Base-by-base conservation (phyloP, 2,329 filamentous ascomycete species). In the Neodidymelliopsis sp. region DNA sequence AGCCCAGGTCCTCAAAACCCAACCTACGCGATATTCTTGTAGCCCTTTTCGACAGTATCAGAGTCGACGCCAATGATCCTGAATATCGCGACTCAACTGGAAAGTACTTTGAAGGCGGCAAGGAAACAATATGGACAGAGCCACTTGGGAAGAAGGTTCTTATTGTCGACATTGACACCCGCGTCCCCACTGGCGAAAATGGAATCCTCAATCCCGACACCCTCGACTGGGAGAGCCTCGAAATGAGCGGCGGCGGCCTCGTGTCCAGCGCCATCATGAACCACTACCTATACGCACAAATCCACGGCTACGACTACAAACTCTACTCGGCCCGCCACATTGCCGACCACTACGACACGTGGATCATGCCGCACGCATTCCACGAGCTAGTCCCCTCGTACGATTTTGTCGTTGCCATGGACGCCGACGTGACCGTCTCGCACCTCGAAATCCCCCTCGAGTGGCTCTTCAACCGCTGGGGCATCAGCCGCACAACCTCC, bases 391-490 rank as follows among this genome's bases (percentile, higher is more conserved):
- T 78, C 19, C 62, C 67, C 13, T 48, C 66, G 0, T 75, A 80
- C 61, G 63, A 74, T 4, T 72, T 77, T 7, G 72, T 79, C 19
- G 63, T 80, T 35, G 74, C 76, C 39, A 59, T 79, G 47, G 78
- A 80, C 55, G 72, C 75, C 20, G 78, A 80, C 52, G 74, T 70
- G 20, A 68, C 74, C 6, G 70, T 79, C 39, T 62, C 69, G 1
- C 69, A 78, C 39, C 69, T 74, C 1, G 69, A 77, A 31, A 58
- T 80, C 2, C 77, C 77, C 2, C 48, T 79, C 10, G 78, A 80
- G 60, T 80, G 76, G 74, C 70, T 80, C 12, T 70, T 80, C 57
- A 78, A 77, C 56, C 69, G 75, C 30, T 80, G 77, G 78, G 69
- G 45, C 65, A 77, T 43, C 67, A 65, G 13, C 46, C 62, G 2